Conservation (phyloP, 2,329 filamentous ascomycete species). For the Leptographium wingfieldii region DNA sequence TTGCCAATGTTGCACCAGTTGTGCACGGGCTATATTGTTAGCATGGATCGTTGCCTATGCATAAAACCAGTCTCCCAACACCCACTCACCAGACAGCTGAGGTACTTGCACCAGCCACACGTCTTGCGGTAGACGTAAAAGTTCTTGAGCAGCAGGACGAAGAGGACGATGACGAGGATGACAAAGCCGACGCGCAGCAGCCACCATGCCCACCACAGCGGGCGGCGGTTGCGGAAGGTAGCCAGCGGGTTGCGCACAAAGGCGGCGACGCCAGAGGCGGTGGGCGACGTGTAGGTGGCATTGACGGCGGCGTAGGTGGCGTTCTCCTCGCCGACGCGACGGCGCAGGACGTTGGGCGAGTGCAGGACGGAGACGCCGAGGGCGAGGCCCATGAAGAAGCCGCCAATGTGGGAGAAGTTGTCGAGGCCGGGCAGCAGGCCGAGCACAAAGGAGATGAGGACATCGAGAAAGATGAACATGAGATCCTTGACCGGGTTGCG, state of each 20-base stretch:
- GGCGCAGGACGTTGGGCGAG: constrained; percentile 69
- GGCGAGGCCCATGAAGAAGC: constrained; percentile 82
- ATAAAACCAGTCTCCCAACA: neutral
- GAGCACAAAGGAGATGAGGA: constrained; percentile 81
- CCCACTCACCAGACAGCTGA: constrained; percentile 72
- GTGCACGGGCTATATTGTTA: constrained; percentile 34
- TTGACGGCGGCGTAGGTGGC: constrained; percentile 60
- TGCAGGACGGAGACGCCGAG: constrained; percentile 80
- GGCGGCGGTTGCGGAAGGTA: constrained; percentile 88
- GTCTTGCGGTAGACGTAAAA: constrained; percentile 71
- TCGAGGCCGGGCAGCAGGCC: constrained; percentile 86
- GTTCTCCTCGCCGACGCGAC: constrained; percentile 56
- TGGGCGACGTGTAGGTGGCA: constrained; percentile 26
- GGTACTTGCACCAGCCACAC: constrained; percentile 88
- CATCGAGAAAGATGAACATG: constrained; percentile 74
- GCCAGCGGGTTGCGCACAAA: constrained; percentile 52
- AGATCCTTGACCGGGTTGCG: constrained; percentile 67
- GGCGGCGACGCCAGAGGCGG: constrained; percentile 24
- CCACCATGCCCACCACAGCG: constrained; percentile 98
- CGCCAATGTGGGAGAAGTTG: constrained; percentile 96
- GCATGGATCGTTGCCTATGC: too few species aligned
- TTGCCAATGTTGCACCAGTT: constrained; percentile 51
- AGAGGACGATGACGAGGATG: constrained; percentile 68
- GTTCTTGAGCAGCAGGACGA: constrained; percentile 77
- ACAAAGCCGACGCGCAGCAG: constrained; percentile 66